phyloP scores from a whole-genome alignment of 2,329 filamentous ascomycete genomes.

The Ceratocystis lukuohia region DNA sequence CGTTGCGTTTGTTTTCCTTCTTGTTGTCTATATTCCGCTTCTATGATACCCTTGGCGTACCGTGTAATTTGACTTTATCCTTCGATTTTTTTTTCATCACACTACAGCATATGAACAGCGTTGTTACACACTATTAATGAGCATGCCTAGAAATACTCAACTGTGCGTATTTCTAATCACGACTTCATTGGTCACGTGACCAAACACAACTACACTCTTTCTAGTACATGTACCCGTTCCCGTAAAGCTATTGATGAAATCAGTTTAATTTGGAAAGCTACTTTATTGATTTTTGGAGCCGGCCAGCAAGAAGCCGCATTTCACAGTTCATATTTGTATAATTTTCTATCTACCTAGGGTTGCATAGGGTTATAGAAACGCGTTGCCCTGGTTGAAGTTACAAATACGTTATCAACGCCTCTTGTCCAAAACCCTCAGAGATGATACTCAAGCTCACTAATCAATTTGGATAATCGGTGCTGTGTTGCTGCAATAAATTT shows the following conservation, averaged over 20 bases:
- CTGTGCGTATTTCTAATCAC: too few species aligned
- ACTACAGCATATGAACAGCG: background rate
- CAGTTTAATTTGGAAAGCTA: too few species aligned
- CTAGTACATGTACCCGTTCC: too few species aligned
- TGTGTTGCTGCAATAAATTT: background rate
- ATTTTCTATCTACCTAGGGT: background rate
- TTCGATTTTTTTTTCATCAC: background rate
- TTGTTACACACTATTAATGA: background rate
- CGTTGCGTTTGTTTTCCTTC: background rate
- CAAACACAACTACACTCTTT: too few species aligned
- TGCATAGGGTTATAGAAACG: constrained; percentile 1
- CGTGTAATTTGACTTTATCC: background rate
- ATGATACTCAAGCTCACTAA: too few species aligned
- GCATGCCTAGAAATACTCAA: too few species aligned
- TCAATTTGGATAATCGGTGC: too few species aligned
- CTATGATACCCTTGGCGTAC: background rate
- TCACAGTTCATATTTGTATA: too few species aligned
- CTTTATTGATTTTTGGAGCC: too few species aligned
- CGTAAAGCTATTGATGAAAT: too few species aligned
- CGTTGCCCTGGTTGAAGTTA: background rate
- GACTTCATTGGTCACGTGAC: too few species aligned
- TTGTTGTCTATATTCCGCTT: background rate
- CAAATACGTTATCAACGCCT: background rate
- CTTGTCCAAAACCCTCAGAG: background rate
- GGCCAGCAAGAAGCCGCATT: too few species aligned